A percentile compares a stretch with the other conserved stretches of the same genome.
phyloP scores from a whole-genome alignment of 805 yeast species.

The Saturnispora serradocipensis region DNA sequence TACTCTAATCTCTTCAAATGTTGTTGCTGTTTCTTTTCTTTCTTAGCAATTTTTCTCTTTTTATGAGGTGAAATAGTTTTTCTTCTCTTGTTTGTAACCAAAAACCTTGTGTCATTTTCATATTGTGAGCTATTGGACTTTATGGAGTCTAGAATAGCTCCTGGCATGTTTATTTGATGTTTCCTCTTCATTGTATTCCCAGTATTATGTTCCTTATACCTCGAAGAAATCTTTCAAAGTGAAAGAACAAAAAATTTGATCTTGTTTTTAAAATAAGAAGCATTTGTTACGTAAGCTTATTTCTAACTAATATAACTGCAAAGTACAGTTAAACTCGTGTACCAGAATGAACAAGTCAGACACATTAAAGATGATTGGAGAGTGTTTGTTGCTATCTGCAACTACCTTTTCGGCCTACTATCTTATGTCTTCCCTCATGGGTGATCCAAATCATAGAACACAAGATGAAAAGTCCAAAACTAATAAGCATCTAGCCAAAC shows the following conservation, averaged over 20 bases:
- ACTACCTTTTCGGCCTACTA: slow-evolving; percentile 50
- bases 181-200: slow-evolving; percentile 12
- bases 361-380: slow-evolving; percentile 64
- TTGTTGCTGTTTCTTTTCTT: slow-evolving; percentile 26
- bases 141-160: slow-evolving; percentile 34
- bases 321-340: neutral
- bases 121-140: slow-evolving; percentile 26
- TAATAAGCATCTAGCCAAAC: slow-evolving; percentile 43
- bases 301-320: neutral
- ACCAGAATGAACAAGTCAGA: slow-evolving; percentile 48
- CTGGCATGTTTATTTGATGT: slow-evolving; percentile 35
- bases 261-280: neutral
- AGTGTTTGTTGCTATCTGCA: slow-evolving; percentile 55
- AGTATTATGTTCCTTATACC: neutral
- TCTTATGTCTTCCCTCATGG: slow-evolving; percentile 26
- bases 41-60: slow-evolving; percentile 30
- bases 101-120: slow-evolving; percentile 25
- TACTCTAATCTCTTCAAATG: slow-evolving; percentile 1
- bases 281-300: neutral
- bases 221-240: neutral
- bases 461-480: slow-evolving; percentile 57
- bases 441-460: slow-evolving; percentile 33
- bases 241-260: neutral
- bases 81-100: slow-evolving; percentile 19
- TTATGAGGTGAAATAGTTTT: slow-evolving; percentile 28